Evolutionary conservation across 148 eudicot species (phyloP), one percentile per base, ranked within the genome.

Genomic region (Oxyria digyna): DNA sequence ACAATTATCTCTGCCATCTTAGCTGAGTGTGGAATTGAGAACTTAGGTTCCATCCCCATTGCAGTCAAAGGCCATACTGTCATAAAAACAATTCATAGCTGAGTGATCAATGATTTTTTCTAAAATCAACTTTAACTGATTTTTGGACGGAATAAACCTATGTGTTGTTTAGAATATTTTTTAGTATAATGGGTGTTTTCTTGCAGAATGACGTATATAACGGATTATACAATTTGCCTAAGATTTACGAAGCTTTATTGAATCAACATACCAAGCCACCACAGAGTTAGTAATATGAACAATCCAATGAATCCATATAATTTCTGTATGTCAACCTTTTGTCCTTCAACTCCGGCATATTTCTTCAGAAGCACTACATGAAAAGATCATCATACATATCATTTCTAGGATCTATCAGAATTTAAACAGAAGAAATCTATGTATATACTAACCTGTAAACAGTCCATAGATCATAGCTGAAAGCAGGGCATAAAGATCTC

Each of bases 41-140:
- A 73, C 42, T 73, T 69, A 0, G 76, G 76, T 21, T 73, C 80
- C 42, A 73, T 69, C 5, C 80, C 80, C 46, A 77, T 14, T 11
- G 80, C 80, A 40, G 37, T 77, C 62, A 77, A 55, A 69, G 76
- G 76, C 71, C 73, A 77, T 4, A 35, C 80, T 77, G 72, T 38
- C 38, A 14, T 31, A 31, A 31, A 59, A 29, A 29, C 4, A 18
- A 29, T 29, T 31, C 35, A 29, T 59, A 9, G 14, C n/a, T n/a
- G n/a, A n/a, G n/a, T n/a, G n/a, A n/a, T n/a, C n/a, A n/a, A n/a
- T n/a, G n/a, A n/a, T n/a, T n/a, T n/a, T n/a, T n/a, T n/a, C n/a
- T n/a, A n/a, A n/a, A n/a, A n/a, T n/a, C n/a, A n/a, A n/a, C n/a
- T n/a, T n/a, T n/a, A n/a, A n/a, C n/a, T n/a, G n/a, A n/a, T n/a